Base-by-base conservation (phyloP, 257 asterid genomes). In the Nicotiana otophora region DNA sequence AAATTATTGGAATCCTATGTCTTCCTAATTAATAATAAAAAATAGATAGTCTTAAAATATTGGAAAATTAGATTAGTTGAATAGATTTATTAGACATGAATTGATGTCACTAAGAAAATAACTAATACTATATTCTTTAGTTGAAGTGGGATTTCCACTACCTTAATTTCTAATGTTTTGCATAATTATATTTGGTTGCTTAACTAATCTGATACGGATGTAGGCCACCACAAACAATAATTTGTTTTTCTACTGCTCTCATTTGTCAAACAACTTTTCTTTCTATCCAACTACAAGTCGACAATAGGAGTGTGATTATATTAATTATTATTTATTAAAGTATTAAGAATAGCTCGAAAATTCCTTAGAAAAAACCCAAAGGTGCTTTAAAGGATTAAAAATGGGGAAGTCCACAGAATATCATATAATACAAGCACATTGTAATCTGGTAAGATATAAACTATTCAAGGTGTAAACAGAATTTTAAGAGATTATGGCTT, bases 71-170 rank as follows among this genome's bases (percentile, higher is more conserved):
- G 39, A 30, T 65, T 30, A 65, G 17, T 76, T 55, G 55, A 39
- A 60, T 36, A 58, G 14, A 33, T 60, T 60, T 58, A 42, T 60
- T 14, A 57, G 72, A 57, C 14, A 36, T 42, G 48, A 42, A 8
- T 60, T 78, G 82, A 60, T 78, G 72, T 78, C 67, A 78, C 12
- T 6, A 14, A 20, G 60, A 14, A 20, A 63, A 75, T 23, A 12
- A 34, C 26, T 23, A 23, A 23, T 23, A 23, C 26, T 60, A 34
- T 34, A 60, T 10, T 78, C 61, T 63, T 42, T 51, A 15, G 83
- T 62, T 26, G 63, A 63, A 63, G 77, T 80, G 83, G 83, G 77
- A 80, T 63, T 80, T 80, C 76, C 77, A 61, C 62, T n/a, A 63
- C 17, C 70, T 80, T 42, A 42, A 42, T 42, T 51, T 74, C 11